Percentiles rank a stretch among this genome's conserved stretches.
phyloP scores from a whole-genome alignment of 2,329 filamentous ascomycete species.

The Byssoonygena ceratinophila region DNA sequence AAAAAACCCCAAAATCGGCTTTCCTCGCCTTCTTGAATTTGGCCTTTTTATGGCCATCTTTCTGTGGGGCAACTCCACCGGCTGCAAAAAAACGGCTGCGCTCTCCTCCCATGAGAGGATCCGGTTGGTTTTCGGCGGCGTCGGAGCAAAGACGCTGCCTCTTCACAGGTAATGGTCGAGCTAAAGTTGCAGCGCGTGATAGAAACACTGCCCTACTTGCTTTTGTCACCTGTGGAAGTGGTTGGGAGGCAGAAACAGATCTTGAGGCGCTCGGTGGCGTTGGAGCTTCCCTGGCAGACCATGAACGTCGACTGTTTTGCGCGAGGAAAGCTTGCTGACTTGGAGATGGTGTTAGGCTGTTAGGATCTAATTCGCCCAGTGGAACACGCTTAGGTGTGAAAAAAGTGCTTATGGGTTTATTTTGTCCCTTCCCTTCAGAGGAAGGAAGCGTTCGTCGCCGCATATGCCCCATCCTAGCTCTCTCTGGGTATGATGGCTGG shows the following conservation, averaged over 20 bases:
- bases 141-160: conserved; percentile 45
- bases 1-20: conserved; percentile 41
- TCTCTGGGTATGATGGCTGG: conserved; percentile 26
- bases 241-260: conserved; percentile 28
- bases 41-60: conserved; percentile 17
- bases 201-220: conserved; percentile 34
- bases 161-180: conserved; percentile 41
- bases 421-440: conserved; percentile 47
- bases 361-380: conserved; percentile 57
- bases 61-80: conserved; percentile 25
- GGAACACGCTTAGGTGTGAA: conserved; percentile 55
- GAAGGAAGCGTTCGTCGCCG: conserved; percentile 35
- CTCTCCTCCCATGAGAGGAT: conserved; percentile 24
- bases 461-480: conserved; percentile 27
- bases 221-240: conserved; percentile 33
- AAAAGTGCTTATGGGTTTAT: conserved; percentile 52
- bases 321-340: conserved; percentile 52
- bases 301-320: conserved; percentile 43
- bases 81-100: conserved; percentile 43
- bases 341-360: conserved; percentile 55
- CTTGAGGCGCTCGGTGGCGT: conserved; percentile 28
- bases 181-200: conserved; percentile 28
- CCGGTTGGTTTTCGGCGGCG: conserved; percentile 26
- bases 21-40: conserved; percentile 35
- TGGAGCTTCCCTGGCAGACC: conserved; percentile 44